Evolutionary conservation across 2,329 filamentous ascomycete species (phyloP).

Genomic region (Microascus cirrosus): DNA sequence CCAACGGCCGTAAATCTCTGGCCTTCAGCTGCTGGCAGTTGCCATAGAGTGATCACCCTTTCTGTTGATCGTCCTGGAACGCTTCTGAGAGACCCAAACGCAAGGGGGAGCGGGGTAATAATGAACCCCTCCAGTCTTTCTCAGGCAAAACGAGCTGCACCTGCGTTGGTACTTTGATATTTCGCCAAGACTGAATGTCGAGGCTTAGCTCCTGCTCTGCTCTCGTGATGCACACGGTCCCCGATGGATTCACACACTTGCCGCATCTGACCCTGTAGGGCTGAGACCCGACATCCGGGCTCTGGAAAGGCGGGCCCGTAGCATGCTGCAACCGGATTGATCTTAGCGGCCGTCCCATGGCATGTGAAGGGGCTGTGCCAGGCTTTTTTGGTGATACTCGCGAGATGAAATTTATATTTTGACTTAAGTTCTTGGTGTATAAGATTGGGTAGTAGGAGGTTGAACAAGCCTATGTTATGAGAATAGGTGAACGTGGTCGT

Average conservation of each 20-base stretch:
- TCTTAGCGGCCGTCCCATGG: background rate
- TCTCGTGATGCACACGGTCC: background rate
- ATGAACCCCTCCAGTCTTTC: background rate
- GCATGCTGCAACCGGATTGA: background rate
- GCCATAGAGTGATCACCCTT: background rate
- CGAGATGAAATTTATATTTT: background rate
- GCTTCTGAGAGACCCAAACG: no score
- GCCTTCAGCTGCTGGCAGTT: background rate
- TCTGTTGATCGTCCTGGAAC: no score
- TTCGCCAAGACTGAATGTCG: background rate
- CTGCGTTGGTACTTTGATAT: background rate
- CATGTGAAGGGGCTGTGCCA: background rate
- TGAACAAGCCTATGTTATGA: no score
- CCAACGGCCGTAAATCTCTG: background rate
- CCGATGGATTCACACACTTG: background rate
- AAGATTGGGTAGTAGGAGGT: background rate
- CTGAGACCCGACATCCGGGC: constrained; percentile 1
- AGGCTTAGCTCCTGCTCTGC: background rate
- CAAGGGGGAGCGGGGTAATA: background rate
- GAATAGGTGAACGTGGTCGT: no score
- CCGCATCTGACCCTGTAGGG: constrained; percentile 1
- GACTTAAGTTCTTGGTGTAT: background rate
- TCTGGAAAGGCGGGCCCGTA: background rate
- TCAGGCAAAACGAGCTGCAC: background rate
- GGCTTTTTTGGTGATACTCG: background rate